Evolutionary conservation across 192 early-diverging fungal genomes (phyloP), one percentile per base, ranked within the genome.

Genomic region (Coemansia sp.): DNA sequence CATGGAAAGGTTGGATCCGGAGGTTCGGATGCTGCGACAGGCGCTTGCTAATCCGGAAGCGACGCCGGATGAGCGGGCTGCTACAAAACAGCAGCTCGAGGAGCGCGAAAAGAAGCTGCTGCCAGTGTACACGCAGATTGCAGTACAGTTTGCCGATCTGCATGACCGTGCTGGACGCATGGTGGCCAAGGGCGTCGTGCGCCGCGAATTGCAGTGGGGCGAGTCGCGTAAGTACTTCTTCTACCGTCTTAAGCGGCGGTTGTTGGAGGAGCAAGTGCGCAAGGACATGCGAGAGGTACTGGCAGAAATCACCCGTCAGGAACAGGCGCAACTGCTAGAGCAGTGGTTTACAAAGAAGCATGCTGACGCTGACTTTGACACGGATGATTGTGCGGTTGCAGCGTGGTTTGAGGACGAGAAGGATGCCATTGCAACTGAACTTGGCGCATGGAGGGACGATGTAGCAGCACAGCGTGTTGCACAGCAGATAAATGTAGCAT

Each of bases 111-210:
- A 90, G 68, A 85, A 87, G 53, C 76, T 99, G 23, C 51, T 99
- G 49, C 94, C 97, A 12, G 85, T 95, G 8, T 97, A 95, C 82
- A 88, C 92, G 69, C 95, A 98, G 75, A 85, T 93, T 25, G 93
- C 93, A 21, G 78, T 99, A 18, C 93, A 98, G 68, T 97, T 99
- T 67, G 97, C 97, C 27, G 97, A 99, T 74, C 86, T 99, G 58
- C 97, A 99, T 73, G 97, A 99, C 83, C 89, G 86, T 47, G 90
- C 95, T 23, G 91, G 92, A 18, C 92, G 97, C 65, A 98, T 99
- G 95, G 83, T 88, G 26, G 92, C 90, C 81, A 99, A 99, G 90
- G 88, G 89, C 47, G 91, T 91, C 1, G 89, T 99, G 59, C 83
- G 88, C 23, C 82, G 88, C 49, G 72, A 91, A 8, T 73, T 99